phyloP scores from a whole-genome alignment of 129 eudicot genomes.

The Heracleum sosnowskyi region DNA sequence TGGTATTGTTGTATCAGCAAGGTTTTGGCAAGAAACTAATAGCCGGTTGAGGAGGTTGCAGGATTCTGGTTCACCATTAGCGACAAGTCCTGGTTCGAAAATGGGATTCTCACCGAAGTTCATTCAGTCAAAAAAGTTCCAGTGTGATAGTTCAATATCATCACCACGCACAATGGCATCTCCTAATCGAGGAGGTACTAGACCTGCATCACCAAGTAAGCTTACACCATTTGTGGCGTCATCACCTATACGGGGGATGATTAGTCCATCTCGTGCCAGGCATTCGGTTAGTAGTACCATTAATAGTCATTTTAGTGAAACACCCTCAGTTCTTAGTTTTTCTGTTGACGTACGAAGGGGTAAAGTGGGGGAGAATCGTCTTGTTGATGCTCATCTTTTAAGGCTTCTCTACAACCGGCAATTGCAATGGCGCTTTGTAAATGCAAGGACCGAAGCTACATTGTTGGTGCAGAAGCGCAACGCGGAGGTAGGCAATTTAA shows the following conservation, averaged over 20 bases:
- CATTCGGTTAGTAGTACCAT: conserved; percentile 57
- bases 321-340: conserved; percentile 92
- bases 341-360: conserved; percentile 96
- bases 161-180: conserved; percentile 83
- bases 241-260: conserved; percentile 60
- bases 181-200: conserved; percentile 58
- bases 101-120: conserved; percentile 53
- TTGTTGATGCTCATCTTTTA: conserved; percentile 85
- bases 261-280: conserved; percentile 75
- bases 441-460: conserved; percentile 77
- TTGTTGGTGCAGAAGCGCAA: conserved; percentile 64
- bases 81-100: conserved; percentile 67
- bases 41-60: conserved; percentile 81
- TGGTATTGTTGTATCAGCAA: conserved; percentile 64
- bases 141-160: conserved; percentile 48
- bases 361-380: conserved; percentile 87
- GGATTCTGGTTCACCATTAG: conserved; percentile 60
- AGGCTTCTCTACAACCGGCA: conserved; percentile 84
- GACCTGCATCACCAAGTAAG: conserved; percentile 88
- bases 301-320: conserved; percentile 46
- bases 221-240: conserved; percentile 36
- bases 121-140: conserved; percentile 43
- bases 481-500: conserved; percentile 55
- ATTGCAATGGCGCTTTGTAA: conserved; percentile 93
- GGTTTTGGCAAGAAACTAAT: conserved; percentile 92